A percentile compares a stretch with the other conserved stretches of the same genome.
phyloP scores from a whole-genome alignment of 1,284 basidiomycete genomes.

The Veloporphyrellus conicus region DNA sequence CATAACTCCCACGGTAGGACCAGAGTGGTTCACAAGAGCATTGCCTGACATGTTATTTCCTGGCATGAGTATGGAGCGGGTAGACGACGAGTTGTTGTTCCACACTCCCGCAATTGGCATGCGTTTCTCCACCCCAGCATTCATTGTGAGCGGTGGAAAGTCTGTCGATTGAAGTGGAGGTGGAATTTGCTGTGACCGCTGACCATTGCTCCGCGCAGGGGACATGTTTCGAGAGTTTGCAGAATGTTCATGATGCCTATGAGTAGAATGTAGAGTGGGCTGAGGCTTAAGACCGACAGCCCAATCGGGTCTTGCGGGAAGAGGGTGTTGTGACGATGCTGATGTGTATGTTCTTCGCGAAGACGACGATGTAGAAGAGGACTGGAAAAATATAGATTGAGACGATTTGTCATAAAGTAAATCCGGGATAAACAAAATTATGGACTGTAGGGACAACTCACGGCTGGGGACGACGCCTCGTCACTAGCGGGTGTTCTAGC shows the following conservation, averaged over 20 bases:
- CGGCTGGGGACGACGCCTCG: conserved; percentile 68
- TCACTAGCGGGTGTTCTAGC: conserved; percentile 62
- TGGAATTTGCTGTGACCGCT: conserved; percentile 33
- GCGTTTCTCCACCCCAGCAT: conserved; percentile 45
- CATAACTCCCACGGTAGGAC: conserved; percentile 7
- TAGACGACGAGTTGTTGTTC: conserved; percentile 58
- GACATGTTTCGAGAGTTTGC: conserved; percentile 40
- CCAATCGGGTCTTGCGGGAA: conserved; percentile 79
- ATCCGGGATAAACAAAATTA: too few species aligned
- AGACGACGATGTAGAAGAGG: conserved; percentile 73
- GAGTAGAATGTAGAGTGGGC: conserved; percentile 51
- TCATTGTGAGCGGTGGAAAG: conserved; percentile 62
- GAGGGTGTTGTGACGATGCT: conserved; percentile 68
- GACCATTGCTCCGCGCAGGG: conserved; percentile 37
- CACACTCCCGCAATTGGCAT: conserved; percentile 58
- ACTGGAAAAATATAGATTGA: conserved; percentile 35
- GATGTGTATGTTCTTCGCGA: conserved; percentile 71
- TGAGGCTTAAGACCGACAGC: conserved; percentile 75
- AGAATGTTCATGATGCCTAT: conserved; percentile 42
- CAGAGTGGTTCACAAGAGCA: conserved; percentile 39
- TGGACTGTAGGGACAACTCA: conserved; percentile 43
- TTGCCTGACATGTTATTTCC: conserved; percentile 24
- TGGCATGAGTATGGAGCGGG: conserved; percentile 52
- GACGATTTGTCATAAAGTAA: not conserved
- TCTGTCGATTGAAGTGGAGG: conserved; percentile 57